Conservation (phyloP, 106 monocot genomes). For the Triglochin maritima region DNA sequence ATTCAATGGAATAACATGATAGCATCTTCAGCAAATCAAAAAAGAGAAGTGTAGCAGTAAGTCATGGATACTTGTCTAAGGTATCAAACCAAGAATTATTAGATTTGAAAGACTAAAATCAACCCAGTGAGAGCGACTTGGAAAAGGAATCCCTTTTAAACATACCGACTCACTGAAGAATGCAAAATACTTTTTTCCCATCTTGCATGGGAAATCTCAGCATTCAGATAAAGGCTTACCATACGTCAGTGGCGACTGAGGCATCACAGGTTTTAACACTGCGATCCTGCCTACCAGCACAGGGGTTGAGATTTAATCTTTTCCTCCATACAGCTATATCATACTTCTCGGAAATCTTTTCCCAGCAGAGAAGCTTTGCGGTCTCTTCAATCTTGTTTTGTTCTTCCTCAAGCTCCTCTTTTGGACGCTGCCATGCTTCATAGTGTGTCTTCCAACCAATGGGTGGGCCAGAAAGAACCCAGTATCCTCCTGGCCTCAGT, state of each 20-base stretch:
- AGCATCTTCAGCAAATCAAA: not conserved
- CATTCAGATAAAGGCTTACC: conserved; percentile 19
- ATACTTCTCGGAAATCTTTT: conserved; percentile 19
- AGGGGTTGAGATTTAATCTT: conserved; percentile 15
- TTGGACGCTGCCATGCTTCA: conserved; percentile 16
- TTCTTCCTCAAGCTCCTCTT: conserved; percentile 18
- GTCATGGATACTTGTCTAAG: not conserved
- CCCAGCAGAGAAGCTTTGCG: conserved; percentile 21
- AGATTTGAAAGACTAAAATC: not conserved
- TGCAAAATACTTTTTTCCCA: not conserved
- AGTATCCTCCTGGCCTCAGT: conserved; percentile 21
- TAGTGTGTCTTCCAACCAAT: conserved; percentile 22
- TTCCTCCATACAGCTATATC: conserved; percentile 27
- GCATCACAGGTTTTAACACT: conserved; percentile 22
- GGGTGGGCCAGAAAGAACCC: conserved; percentile 24
- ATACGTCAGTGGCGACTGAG: conserved; percentile 34
- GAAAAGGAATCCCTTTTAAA: no score
- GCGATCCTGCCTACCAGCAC: conserved; percentile 4
- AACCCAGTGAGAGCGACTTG: no score
- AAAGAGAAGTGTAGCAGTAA: not conserved
- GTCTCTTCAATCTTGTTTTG: conserved; percentile 20
- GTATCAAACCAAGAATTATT: not conserved
- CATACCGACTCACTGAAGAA: not conserved
- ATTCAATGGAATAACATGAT: not conserved
- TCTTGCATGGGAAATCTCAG: not conserved